Evolutionary conservation across 805 yeast species (phyloP).

Genomic region (Nakazawaea molendinolei): DNA sequence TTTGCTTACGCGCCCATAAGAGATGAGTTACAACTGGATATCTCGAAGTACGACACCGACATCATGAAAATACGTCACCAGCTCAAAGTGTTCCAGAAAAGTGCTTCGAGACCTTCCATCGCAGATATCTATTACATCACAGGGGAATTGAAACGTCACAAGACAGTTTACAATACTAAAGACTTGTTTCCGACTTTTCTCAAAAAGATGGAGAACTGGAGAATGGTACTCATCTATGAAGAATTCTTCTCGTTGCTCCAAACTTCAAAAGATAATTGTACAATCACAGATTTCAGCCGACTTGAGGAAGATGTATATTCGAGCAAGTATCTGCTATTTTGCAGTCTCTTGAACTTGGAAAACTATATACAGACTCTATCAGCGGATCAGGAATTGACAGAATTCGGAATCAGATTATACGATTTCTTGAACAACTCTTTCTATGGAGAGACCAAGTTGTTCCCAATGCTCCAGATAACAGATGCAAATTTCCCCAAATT

Average conservation of each 20-base stretch:
- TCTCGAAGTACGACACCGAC: constrained; percentile 1
- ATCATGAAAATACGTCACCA: background rate
- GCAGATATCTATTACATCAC: constrained; percentile 2
- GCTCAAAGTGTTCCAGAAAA: background rate
- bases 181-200: constrained; percentile 7
- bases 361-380: background rate
- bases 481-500: constrained; percentile 1
- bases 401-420: constrained; percentile 3
- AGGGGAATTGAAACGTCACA: background rate
- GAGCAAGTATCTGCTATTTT: background rate
- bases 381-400: background rate
- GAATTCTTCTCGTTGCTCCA: background rate
- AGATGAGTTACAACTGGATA: background rate
- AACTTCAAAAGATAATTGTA: no score
- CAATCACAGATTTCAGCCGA: background rate
- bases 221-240: constrained; percentile 5
- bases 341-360: constrained; percentile 2
- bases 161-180: background rate
- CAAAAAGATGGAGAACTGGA: constrained; percentile 8
- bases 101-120: constrained; percentile 1
- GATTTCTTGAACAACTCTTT: constrained; percentile 8
- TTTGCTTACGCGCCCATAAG: background rate
- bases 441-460: background rate
- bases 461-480: constrained; percentile 3
- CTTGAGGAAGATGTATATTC: background rate